Conservation (phyloP, 768 basidiomycete species). For the Boletus coccyginus region DNA sequence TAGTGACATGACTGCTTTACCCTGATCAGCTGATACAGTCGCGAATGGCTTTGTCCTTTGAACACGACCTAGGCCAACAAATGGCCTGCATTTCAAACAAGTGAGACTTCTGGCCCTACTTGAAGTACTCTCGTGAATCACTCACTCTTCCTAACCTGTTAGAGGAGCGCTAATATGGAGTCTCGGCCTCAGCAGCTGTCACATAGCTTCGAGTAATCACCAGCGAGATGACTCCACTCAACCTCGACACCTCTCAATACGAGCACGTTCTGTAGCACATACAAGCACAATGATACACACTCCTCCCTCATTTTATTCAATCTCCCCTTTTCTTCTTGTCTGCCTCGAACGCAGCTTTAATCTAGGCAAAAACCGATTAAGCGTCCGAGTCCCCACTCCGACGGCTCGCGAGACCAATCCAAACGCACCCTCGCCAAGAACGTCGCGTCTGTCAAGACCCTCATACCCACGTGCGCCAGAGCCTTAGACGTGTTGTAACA, state of each 20-base stretch:
- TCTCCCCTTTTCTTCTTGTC: slow-evolving; percentile 27
- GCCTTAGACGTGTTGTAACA: slow-evolving; percentile 67
- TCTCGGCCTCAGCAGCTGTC: neutral
- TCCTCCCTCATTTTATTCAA: neutral
- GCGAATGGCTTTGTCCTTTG: too few relatives aligned
- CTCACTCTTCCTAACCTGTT: too few relatives aligned
- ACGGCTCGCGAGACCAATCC: neutral
- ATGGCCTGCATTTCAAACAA: too few relatives aligned
- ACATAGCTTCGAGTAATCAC: neutral
- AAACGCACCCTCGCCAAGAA: slow-evolving; percentile 56
- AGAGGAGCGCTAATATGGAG: neutral
- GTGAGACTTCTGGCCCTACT: too few relatives aligned
- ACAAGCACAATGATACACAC: neutral
- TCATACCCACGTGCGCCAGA: slow-evolving; percentile 64
- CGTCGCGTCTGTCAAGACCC: slow-evolving; percentile 60
- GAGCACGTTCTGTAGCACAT: too few relatives aligned
- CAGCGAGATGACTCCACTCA: neutral
- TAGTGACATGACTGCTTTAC: too few relatives aligned
- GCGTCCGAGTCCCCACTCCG: neutral
- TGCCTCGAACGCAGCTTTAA: slow-evolving; percentile 46
- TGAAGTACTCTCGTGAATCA: too few relatives aligned
- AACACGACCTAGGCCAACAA: too few relatives aligned
- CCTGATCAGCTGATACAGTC: too few relatives aligned
- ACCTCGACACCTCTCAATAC: too few relatives aligned
- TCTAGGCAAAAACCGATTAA: slow-evolving; percentile 30